Evolutionary conservation across 225 moss, liverwort and hornwort genomes (phyloP).

Genomic region (Physcomitrium patens): DNA sequence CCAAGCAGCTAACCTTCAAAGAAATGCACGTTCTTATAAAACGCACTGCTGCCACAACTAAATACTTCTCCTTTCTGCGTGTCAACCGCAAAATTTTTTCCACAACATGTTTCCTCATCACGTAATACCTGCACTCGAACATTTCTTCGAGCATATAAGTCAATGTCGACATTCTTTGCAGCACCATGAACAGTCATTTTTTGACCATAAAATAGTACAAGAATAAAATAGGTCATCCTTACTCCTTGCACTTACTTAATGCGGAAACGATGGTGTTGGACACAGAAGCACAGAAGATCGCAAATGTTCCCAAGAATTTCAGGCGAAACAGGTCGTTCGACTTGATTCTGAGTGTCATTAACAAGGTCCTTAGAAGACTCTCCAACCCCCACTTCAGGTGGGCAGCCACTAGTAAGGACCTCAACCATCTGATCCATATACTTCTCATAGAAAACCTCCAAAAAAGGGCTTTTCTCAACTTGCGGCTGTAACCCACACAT

Average conservation of each 20-base stretch:
- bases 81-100: conserved; percentile 89
- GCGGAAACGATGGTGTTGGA: conserved; percentile 87
- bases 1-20: conserved; percentile 64
- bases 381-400: conserved; percentile 47
- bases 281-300: conserved; percentile 98
- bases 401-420: conserved; percentile 76
- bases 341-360: conserved; percentile 46
- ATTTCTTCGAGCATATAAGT: conserved; percentile 21
- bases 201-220: conserved; percentile 3
- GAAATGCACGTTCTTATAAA: conserved; percentile 92
- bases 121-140: conserved; percentile 75
- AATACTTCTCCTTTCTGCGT: conserved; percentile 93
- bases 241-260: conserved; percentile 74
- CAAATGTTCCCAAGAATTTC: conserved; percentile 95
- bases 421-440: conserved; percentile 96
- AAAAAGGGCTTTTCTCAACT: conserved; percentile 69
- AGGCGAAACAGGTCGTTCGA: conserved; percentile 62
- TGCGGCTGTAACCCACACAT: conserved; percentile 53
- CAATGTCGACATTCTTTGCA: conserved; percentile 17
- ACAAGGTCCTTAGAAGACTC: conserved; percentile 56
- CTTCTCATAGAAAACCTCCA: conserved; percentile 94
- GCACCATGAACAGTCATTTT: not conserved
- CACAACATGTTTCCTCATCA: conserved; percentile 94
- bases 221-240: not conserved
- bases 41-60: conserved; percentile 96